phyloP scores from a whole-genome alignment of 192 early-diverging fungal species.

The Backusella mclennaniae region DNA sequence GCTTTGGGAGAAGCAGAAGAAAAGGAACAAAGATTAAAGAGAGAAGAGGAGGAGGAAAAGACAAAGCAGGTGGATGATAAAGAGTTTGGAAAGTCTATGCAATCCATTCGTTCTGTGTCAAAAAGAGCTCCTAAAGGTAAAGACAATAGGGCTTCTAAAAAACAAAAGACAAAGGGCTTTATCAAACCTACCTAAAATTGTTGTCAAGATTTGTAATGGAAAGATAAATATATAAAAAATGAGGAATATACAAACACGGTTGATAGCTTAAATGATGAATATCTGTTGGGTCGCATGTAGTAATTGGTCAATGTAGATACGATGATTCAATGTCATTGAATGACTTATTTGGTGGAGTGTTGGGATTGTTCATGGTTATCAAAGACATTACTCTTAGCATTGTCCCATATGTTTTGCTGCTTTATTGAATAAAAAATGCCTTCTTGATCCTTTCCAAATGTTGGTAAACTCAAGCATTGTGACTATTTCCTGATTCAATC shows the following conservation, averaged over 20 bases:
- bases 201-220: not conserved
- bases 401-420: too few relatives aligned
- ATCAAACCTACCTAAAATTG: not conserved
- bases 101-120: not conserved
- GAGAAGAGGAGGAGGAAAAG: conserved; percentile 16
- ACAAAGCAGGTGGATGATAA: not conserved
- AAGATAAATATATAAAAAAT: not conserved
- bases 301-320: too few relatives aligned
- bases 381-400: too few relatives aligned
- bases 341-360: too few relatives aligned
- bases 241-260: too few relatives aligned
- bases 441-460: too few relatives aligned
- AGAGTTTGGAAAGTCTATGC: not conserved
- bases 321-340: too few relatives aligned
- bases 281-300: too few relatives aligned
- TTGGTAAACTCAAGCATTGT: not conserved
- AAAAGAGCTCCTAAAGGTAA: not conserved
- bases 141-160: not conserved
- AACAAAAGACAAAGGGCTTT: not conserved
- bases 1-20: not conserved
- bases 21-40: not conserved
- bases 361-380: too few relatives aligned
- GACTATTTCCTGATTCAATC: not conserved
- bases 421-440: too few relatives aligned
- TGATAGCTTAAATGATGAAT: too few relatives aligned